Conservation (phyloP, 2,329 filamentous ascomycete genomes). For the Meredithiella fracta region DNA sequence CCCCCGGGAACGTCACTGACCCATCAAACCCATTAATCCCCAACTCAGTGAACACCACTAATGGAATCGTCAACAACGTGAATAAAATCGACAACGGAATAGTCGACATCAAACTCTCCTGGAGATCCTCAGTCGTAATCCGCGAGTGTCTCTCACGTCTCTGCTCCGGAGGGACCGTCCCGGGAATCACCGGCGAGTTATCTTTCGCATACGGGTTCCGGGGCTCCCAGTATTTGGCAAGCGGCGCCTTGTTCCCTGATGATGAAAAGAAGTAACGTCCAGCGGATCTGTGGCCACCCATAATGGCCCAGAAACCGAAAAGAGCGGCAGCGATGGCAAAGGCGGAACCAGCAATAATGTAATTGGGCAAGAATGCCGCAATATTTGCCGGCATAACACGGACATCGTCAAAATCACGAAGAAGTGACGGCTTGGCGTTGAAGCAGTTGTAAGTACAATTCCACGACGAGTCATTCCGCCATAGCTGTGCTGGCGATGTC, state of each 20-base stretch:
- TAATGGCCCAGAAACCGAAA: constrained; percentile 13
- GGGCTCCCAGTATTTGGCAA: constrained; percentile 6
- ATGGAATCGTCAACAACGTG: constrained; percentile 10
- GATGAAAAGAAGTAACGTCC: constrained; percentile 12
- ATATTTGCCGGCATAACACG: constrained; percentile 11
- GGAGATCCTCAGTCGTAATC: constrained; percentile 1
- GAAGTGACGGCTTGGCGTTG: constrained; percentile 4
- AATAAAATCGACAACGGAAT: constrained; percentile 11
- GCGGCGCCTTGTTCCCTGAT: constrained; percentile 3
- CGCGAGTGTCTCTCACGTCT: constrained; percentile 6
- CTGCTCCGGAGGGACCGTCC: constrained; percentile 12
- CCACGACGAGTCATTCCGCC: constrained; percentile 14
- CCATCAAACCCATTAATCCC: constrained; percentile 12
- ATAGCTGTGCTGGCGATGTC: constrained; percentile 11
- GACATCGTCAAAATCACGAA: constrained; percentile 10
- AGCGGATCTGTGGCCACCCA: constrained; percentile 11
- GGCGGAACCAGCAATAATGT: constrained; percentile 9
- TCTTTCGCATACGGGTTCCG: constrained; percentile 11
- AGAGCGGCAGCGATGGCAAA: constrained; percentile 9
- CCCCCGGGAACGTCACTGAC: constrained; percentile 7
- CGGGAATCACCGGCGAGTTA: constrained; percentile 13
- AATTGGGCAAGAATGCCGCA: constrained; percentile 12
- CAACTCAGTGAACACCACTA: constrained; percentile 12
- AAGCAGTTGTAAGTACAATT: constrained; percentile 14
- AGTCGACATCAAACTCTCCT: constrained; percentile 2